Evolutionary conservation across 768 basidiomycete genomes (phyloP).

Genomic region (Termitomyces sp.): DNA sequence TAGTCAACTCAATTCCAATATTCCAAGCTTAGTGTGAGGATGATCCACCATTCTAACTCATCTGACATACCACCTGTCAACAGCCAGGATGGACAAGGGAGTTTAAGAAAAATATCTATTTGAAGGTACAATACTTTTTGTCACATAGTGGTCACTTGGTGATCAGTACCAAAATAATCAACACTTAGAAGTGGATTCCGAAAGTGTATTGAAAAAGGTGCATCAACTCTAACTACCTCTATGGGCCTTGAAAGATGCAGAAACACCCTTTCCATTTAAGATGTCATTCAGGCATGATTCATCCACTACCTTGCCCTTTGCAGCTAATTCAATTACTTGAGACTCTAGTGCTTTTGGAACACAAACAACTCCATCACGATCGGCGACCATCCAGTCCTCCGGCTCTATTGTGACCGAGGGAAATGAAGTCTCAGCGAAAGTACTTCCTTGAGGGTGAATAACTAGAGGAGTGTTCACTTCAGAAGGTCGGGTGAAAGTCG

Average conservation of each 20-base stretch:
- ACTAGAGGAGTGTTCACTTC: constrained; percentile 65
- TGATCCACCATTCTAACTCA: too few species aligned
- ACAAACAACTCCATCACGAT: constrained; percentile 87
- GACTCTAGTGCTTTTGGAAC: constrained; percentile 55
- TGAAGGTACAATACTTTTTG: too few species aligned
- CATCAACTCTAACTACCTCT: constrained; percentile 37
- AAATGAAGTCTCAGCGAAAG: constrained; percentile 36
- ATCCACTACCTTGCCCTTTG: constrained; percentile 61
- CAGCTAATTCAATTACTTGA: constrained; percentile 57
- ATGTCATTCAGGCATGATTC: constrained; percentile 74
- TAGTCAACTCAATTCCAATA: too few species aligned
- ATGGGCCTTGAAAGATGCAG: constrained; percentile 75
- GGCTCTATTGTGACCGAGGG: constrained; percentile 59
- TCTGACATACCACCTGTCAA: too few species aligned
- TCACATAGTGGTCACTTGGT: too few species aligned
- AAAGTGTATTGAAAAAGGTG: neutral
- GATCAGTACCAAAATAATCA: too few species aligned
- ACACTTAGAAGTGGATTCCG: too few species aligned
- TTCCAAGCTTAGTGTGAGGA: too few species aligned
- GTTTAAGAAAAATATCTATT: too few species aligned
- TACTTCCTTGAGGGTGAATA: constrained; percentile 39
- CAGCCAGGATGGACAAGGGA: too few species aligned
- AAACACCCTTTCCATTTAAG: constrained; percentile 66
- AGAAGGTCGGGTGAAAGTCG: constrained; percentile 78
- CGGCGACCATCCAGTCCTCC: constrained; percentile 83